Percentiles rank a stretch among this genome's conserved stretches.
phyloP scores from a whole-genome alignment of 2,329 filamentous ascomycete genomes.

The Paecilomyces sp. region DNA sequence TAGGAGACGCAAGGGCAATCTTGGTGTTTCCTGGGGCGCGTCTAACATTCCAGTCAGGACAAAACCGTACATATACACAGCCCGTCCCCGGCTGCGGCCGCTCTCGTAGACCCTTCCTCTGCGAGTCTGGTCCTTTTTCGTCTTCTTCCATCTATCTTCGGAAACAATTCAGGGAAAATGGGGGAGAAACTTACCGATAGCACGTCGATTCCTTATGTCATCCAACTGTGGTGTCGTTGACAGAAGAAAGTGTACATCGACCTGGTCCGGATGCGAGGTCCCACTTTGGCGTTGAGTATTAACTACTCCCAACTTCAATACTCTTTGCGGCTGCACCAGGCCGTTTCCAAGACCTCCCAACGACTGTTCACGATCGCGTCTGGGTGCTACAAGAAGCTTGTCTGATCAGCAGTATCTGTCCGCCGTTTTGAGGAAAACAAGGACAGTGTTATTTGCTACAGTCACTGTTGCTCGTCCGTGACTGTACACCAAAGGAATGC shows the following conservation, averaged over 20 bases:
- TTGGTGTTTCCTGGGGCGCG: slow-evolving; percentile 5
- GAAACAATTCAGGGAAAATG: neutral
- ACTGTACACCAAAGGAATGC: neutral
- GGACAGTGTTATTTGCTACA: neutral
- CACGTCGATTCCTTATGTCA: neutral
- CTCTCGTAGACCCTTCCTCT: neutral
- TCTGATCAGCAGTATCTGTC: neutral
- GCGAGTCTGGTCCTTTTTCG: neutral
- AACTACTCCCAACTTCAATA: neutral
- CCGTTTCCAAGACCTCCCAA: neutral
- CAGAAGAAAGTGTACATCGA: neutral
- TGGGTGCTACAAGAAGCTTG: neutral
- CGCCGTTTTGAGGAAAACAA: neutral
- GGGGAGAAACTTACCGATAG: neutral
- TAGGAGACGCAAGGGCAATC: slow-evolving; percentile 9
- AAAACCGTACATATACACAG: neutral
- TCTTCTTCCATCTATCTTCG: neutral
- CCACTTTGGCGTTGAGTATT: neutral
- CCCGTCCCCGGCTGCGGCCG: neutral
- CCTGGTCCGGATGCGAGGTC: neutral
- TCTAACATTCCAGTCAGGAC: slow-evolving; percentile 7
- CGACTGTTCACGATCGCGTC: neutral
- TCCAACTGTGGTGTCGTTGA: neutral
- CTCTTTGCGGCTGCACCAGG: neutral
- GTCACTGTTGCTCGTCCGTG: neutral